Conservation (phyloP, 2,329 filamentous ascomycete genomes). For the Blastomyces percursus region DNA sequence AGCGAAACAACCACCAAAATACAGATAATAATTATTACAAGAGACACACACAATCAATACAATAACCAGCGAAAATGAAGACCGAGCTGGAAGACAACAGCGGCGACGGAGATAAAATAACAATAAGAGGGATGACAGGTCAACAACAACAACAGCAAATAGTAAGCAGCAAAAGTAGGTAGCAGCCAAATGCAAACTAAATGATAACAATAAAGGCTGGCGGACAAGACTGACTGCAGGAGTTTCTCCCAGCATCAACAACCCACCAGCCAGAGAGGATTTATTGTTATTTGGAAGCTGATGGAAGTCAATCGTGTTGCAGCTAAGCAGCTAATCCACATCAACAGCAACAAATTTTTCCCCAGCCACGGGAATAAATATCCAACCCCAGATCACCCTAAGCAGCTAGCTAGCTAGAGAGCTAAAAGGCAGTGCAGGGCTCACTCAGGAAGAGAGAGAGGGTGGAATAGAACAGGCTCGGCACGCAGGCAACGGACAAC, state of each 20-base stretch:
- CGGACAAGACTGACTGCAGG: not conserved
- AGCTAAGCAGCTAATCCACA: not conserved
- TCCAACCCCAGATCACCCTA: not conserved
- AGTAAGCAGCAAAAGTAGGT: no score
- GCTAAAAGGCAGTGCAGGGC: not conserved
- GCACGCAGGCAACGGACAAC: not conserved
- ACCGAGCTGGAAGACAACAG: constrained; percentile 1
- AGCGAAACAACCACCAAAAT: constrained; percentile 12
- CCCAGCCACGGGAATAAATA: not conserved
- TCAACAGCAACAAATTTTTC: not conserved
- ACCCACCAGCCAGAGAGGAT: not conserved
- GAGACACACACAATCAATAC: not conserved
- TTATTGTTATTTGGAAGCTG: not conserved
- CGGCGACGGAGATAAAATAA: not conserved
- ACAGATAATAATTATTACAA: constrained; percentile 8
- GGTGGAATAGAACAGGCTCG: not conserved
- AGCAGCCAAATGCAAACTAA: not conserved
- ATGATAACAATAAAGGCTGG: not conserved
- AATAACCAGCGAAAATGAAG: constrained; percentile 3
- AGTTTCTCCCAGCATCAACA: not conserved
- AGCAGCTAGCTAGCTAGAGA: not conserved
- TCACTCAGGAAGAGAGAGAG: not conserved
- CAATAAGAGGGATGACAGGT: not conserved
- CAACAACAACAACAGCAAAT: not conserved
- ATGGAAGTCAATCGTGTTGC: constrained; percentile 3